Conservation (phyloP, 768 basidiomycete species). For the Serendipita sp. region DNA sequence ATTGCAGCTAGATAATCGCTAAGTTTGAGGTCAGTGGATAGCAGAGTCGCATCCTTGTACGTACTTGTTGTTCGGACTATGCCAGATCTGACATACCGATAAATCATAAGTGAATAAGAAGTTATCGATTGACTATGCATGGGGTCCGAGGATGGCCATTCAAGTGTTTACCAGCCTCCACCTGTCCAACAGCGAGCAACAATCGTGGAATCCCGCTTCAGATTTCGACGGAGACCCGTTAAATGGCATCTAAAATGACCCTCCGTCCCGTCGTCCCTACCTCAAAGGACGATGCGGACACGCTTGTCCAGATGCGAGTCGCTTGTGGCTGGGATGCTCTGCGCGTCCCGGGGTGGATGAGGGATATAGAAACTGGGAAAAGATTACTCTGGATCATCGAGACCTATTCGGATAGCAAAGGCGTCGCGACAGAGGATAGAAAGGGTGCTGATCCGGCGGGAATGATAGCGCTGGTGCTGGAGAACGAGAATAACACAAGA, state of each 20-base stretch:
- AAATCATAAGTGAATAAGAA: too few relatives aligned
- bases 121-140: too few relatives aligned
- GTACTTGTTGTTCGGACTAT: too few relatives aligned
- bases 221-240: not conserved
- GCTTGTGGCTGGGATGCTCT: not conserved
- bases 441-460: not conserved
- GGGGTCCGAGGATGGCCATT: too few relatives aligned
- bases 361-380: not conserved
- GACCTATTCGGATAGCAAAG: not conserved
- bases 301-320: not conserved
- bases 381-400: not conserved
- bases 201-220: not conserved
- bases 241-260: not conserved
- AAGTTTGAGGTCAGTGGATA: too few relatives aligned
- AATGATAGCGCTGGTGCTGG: not conserved
- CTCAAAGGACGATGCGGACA: not conserved
- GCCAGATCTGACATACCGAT: too few relatives aligned
- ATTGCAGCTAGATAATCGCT: too few relatives aligned
- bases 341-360: not conserved
- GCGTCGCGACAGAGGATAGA: not conserved
- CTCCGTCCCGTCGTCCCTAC: not conserved
- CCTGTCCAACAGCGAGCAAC: not conserved
- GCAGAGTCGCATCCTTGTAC: too few relatives aligned
- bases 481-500: not conserved
- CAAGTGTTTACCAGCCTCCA: not conserved